Conservation (phyloP, 768 basidiomycete genomes). For the Hericium erinaceus region DNA sequence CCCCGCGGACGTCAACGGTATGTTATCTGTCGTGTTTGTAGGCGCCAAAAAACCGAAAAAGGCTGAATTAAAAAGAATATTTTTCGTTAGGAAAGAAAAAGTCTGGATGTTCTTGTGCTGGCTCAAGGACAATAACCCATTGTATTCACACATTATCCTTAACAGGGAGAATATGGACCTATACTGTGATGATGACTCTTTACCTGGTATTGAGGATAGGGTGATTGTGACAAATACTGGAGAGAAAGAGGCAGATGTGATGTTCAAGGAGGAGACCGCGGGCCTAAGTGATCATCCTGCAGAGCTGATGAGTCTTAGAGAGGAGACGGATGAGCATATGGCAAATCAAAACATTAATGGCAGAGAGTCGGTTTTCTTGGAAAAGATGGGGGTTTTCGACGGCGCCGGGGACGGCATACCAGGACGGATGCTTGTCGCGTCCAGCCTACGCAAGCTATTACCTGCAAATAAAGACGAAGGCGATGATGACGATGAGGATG, state of each 20-base stretch:
- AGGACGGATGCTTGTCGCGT: conserved; percentile 17
- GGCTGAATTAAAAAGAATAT: conserved; percentile 12
- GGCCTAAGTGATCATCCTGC: conserved; percentile 19
- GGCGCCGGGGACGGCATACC: conserved; percentile 17
- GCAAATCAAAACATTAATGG: neutral
- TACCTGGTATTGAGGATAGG: neutral
- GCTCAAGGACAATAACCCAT: conserved; percentile 16
- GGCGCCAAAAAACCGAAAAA: conserved; percentile 16
- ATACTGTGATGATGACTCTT: neutral
- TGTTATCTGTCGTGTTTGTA: conserved; percentile 23
- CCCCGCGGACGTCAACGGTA: conserved; percentile 18
- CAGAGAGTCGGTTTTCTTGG: conserved; percentile 16
- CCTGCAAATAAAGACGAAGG: neutral
- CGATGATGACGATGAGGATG: conserved; percentile 21
- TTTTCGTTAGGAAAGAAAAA: conserved; percentile 16
- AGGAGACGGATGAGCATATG: too few species aligned
- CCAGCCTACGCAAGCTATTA: conserved; percentile 18
- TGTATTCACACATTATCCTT: conserved; percentile 14
- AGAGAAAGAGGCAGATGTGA: neutral
- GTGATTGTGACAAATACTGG: conserved; percentile 14
- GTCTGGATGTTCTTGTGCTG: conserved; percentile 20
- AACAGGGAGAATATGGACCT: too few species aligned
- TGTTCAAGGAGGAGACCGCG: conserved; percentile 21
- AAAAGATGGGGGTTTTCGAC: conserved; percentile 24
- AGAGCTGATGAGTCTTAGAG: too few species aligned